phyloP scores from a whole-genome alignment of 805 yeast species.

The Zygosaccharomyces bailii region DNA sequence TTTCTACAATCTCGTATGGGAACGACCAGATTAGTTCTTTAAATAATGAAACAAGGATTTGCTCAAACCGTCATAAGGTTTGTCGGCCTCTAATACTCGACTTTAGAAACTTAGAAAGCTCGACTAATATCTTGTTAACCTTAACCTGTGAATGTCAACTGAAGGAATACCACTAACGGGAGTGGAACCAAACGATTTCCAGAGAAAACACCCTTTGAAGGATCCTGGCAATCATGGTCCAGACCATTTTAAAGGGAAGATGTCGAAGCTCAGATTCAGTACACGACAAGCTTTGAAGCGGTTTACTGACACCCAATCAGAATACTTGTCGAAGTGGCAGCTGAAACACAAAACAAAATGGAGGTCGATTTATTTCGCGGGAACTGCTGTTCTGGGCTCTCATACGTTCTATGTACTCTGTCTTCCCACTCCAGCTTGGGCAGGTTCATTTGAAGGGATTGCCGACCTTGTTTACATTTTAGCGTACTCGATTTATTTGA shows the following conservation, averaged over 20 bases:
- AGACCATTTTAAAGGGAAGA: slow-evolving; percentile 58
- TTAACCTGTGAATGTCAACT: neutral
- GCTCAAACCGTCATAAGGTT: neutral
- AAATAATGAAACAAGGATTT: neutral
- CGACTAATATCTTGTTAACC: neutral
- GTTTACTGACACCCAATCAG: slow-evolving; percentile 61
- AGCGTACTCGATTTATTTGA: slow-evolving; percentile 55
- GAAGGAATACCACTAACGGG: neutral
- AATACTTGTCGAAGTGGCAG: slow-evolving; percentile 57
- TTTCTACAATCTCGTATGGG: neutral
- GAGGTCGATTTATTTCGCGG: slow-evolving; percentile 74
- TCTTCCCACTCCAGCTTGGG: slow-evolving; percentile 84
- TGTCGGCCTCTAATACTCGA: neutral
- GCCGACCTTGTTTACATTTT: slow-evolving; percentile 68
- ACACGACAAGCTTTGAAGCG: slow-evolving; percentile 55
- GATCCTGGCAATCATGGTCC: slow-evolving; percentile 77
- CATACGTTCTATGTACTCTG: slow-evolving; percentile 90
- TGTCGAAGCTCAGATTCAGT: slow-evolving; percentile 53
- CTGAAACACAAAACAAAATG: slow-evolving; percentile 42
- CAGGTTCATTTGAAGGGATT: slow-evolving; percentile 55
- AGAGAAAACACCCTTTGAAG: slow-evolving; percentile 22
- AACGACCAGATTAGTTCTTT: neutral
- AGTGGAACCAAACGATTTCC: slow-evolving; percentile 20
- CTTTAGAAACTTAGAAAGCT: neutral
- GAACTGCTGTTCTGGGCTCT: slow-evolving; percentile 85